phyloP scores from a whole-genome alignment of 2,329 filamentous ascomycete genomes.

The Diplodia sapinea region DNA sequence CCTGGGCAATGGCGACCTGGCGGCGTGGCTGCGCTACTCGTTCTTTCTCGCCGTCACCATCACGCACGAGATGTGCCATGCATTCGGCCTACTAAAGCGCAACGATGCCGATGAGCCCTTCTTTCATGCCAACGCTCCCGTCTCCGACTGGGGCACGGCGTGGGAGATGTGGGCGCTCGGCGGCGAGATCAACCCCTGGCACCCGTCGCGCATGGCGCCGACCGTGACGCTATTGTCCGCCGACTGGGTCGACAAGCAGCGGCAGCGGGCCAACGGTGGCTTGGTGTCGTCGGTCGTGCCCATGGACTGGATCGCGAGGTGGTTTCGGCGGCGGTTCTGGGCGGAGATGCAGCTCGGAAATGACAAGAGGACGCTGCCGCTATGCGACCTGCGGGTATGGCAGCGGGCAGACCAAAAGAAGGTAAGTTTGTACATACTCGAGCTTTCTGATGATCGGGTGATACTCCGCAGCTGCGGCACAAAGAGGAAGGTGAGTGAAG shows the following conservation, averaged over 20 bases:
- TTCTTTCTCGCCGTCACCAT: constrained; percentile 43
- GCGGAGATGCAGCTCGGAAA: constrained; percentile 34
- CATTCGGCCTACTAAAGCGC: constrained; percentile 43
- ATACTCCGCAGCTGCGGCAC: not conserved
- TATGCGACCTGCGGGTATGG: constrained; percentile 1
- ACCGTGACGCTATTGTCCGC: constrained; percentile 39
- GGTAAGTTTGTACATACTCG: not conserved
- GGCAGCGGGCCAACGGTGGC: constrained; percentile 35
- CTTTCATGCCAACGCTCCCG: constrained; percentile 38
- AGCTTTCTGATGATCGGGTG: not conserved
- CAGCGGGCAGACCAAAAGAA: constrained; percentile 4
- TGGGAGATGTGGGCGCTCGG: constrained; percentile 49
- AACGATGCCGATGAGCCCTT: constrained; percentile 40
- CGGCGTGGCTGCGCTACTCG: constrained; percentile 41
- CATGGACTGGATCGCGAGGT: constrained; percentile 44
- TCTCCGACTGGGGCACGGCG: constrained; percentile 43
- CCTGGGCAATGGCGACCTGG: not conserved
- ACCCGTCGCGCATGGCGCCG: constrained; percentile 35
- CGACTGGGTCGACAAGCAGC: constrained; percentile 38
- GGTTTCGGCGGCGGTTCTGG: constrained; percentile 47
- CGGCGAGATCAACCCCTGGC: constrained; percentile 42
- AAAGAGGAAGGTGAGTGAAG: constrained; percentile 3
- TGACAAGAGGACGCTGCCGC: constrained; percentile 37
- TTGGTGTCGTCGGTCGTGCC: constrained; percentile 43
- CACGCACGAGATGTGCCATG: constrained; percentile 46